Evolutionary conservation across 768 basidiomycete genomes (phyloP), one percentile per base, ranked within the genome.

Genomic region (Termitomyces sp.): DNA sequence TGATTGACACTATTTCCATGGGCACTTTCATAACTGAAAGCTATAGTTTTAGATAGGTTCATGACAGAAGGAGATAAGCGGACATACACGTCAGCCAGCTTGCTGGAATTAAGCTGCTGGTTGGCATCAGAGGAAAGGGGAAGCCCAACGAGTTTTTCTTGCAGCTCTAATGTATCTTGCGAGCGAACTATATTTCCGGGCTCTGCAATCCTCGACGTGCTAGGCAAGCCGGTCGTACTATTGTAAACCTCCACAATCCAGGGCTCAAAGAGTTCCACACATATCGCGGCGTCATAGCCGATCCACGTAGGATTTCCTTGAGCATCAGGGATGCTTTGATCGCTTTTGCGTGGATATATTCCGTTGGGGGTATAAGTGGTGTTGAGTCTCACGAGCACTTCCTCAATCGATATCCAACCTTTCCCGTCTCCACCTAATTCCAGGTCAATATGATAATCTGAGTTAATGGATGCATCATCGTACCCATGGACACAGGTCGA

Each of bases 181-280:
- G 69, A 64, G 27, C 54, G 52, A 51, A 73, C 60, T 12, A 51
- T 42, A 36, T 66, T 69, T 3, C 64, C 65, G 25, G 69, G 66
- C 23, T 65, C 69, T 12, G 72, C 66, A 31, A 78, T 69, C 29
- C 63, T 62, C 20, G 65, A 41, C 0, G 73, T 63, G 20, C 43
- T 66, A 1, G 74, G 73, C 1, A 59, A 52, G 5, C 70, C 71
- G 11, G 60, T 58, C 9, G 72, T 70, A 39, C 64, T 65, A 44
- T 74, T 73, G 50, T 68, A 73, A 5, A 69, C 63, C 40, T 76
- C 73, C 6, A 76, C 53, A 16, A 77, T 58, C 70, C 72, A 77
- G 2, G 74, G 74, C 47, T 77, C 74, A 32, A 74, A 73, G 1
- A 73, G 52, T 56, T 74, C 66, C 7, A 76, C 53, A 50, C 76